These are phyloP conservation scores for Silene coronaria DNA, from an alignment of 179 eudicot genomes.

Conservation along the genomic window DNA sequence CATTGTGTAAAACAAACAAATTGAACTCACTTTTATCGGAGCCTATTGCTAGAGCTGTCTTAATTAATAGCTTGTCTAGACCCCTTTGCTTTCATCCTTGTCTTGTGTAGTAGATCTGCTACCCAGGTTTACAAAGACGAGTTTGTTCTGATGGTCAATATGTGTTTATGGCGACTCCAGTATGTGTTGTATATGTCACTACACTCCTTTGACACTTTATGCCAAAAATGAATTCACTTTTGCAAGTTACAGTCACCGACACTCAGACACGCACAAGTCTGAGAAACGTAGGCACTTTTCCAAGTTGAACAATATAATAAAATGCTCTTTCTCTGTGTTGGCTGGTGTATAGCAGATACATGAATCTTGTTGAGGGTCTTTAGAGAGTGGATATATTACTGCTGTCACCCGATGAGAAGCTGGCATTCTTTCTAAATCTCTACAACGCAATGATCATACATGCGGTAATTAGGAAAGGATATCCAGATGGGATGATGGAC, in stretches of 20 bases:
- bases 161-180: neutral
- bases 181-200: too few species aligned
- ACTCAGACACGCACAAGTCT: too few species aligned
- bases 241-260: too few species aligned
- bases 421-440: conserved; percentile 75
- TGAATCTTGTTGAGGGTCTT: conserved; percentile 58
- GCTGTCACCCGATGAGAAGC: conserved; percentile 58
- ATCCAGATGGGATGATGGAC: conserved; percentile 66
- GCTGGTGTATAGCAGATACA: conserved; percentile 43
- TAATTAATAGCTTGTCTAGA: neutral
- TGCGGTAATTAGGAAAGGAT: conserved; percentile 69
- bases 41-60: neutral
- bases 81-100: neutral
- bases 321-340: neutral
- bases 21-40: neutral
- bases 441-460: conserved; percentile 86
- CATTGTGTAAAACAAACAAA: too few species aligned
- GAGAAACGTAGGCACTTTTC: too few species aligned
- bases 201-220: too few species aligned
- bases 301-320: too few species aligned
- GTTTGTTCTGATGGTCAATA: neutral
- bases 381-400: conserved; percentile 54
- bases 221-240: too few species aligned
- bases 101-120: neutral
- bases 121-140: neutral